Percentiles rank a stretch among this genome's conserved stretches.
phyloP scores from a whole-genome alignment of 176 grass and related monocot genomes.

The Paspalum vaginatum region DNA sequence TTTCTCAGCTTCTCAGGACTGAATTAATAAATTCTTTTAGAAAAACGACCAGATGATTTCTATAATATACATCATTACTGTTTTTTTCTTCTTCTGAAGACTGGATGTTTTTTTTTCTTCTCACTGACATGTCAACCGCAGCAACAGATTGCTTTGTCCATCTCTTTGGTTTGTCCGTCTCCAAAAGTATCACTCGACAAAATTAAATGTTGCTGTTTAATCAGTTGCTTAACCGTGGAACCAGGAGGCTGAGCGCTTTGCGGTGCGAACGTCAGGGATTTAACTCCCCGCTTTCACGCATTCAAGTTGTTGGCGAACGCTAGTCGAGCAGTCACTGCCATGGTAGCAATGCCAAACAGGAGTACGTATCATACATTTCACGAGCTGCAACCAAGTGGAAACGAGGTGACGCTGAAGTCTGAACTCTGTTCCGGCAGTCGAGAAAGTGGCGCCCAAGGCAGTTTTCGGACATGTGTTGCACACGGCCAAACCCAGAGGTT shows the following conservation, averaged over 20 bases:
- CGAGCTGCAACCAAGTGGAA: conserved; percentile 26
- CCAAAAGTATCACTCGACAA: conserved; percentile 16
- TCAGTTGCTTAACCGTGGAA: conserved; percentile 37
- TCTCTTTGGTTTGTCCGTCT: not conserved
- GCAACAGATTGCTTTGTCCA: conserved; percentile 3
- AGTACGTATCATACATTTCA: not conserved
- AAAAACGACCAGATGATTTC: too few relatives aligned
- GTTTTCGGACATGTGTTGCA: conserved; percentile 36
- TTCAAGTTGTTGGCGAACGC: conserved; percentile 34
- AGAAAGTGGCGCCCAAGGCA: conserved; percentile 29
- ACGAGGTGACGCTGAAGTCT: conserved; percentile 47
- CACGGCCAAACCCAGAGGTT: conserved; percentile 17
- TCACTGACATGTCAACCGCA: not conserved
- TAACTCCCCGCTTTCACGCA: conserved; percentile 29
- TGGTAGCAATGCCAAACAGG: not conserved
- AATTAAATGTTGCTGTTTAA: conserved; percentile 14
- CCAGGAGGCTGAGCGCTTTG: conserved; percentile 8
- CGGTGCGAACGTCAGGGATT: conserved; percentile 23
- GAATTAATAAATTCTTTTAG: too few relatives aligned
- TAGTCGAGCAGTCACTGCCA: conserved; percentile 30
- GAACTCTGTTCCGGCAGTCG: not conserved
- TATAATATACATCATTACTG: too few relatives aligned
- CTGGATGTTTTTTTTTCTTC: not conserved
- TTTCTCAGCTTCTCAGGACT: not conserved
- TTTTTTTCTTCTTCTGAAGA: not conserved